Percentiles rank a stretch among this genome's conserved stretches.
Evolutionary conservation across 495 filamentous ascomycete species (phyloP).

Genomic region (Penicillium cosmopolitanum): DNA sequence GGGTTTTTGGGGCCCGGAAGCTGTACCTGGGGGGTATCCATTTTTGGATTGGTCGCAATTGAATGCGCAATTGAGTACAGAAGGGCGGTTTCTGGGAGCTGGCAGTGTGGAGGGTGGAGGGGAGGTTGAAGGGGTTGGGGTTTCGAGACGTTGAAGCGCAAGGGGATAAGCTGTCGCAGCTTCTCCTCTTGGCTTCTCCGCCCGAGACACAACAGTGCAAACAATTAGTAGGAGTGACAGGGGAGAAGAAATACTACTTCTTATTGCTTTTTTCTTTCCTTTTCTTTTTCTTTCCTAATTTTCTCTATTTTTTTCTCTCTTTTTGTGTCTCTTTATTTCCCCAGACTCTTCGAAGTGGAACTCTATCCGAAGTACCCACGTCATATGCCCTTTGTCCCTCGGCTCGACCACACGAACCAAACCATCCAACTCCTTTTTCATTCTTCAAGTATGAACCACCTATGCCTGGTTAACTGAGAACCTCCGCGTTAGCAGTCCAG

Average conservation of each 20-base stretch:
- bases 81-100: neutral
- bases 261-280: too few species aligned
- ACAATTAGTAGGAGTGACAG: too few species aligned
- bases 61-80: neutral
- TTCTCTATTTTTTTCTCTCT: neutral
- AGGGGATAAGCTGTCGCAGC: too few species aligned
- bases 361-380: neutral
- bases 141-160: too few species aligned
- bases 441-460: neutral
- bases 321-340: neutral
- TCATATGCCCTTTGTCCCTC: neutral
- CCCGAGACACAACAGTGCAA: too few species aligned
- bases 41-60: slow-evolving; percentile 4
- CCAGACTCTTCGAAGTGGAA: too few species aligned
- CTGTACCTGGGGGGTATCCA: slow-evolving; percentile 35
- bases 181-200: too few species aligned
- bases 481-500: too few species aligned
- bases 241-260: too few species aligned
- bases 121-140: neutral
- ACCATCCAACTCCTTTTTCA: neutral
- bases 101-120: neutral
- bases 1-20: slow-evolving; percentile 17
- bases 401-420: neutral
- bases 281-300: too few species aligned
- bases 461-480: neutral